Conservation (phyloP, 2,329 filamentous ascomycete genomes). For the Cryoendolithus antarcticus region DNA sequence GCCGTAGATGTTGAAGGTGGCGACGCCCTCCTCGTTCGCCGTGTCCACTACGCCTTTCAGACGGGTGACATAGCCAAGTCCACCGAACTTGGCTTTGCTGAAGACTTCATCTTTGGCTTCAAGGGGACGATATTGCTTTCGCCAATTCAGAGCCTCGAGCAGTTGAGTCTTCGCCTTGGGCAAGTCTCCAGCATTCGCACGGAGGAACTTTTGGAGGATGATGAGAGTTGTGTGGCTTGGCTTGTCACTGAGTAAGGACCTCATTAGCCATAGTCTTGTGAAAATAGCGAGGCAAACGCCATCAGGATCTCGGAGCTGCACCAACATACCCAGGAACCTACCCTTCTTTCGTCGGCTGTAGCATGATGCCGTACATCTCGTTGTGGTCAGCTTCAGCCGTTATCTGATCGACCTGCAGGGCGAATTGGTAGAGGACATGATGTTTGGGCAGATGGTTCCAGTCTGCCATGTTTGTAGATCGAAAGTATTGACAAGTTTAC, state of each 20-base stretch:
- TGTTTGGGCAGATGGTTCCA: slow-evolving; percentile 15
- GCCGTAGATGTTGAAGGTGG: slow-evolving; percentile 92
- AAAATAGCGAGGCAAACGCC: too few species aligned
- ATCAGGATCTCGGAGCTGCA: too few species aligned
- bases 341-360: slow-evolving; percentile 28
- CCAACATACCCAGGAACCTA: slow-evolving; percentile 4
- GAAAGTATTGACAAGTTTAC: too few species aligned
- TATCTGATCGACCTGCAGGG: slow-evolving; percentile 46
- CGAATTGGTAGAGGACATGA: slow-evolving; percentile 31
- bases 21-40: slow-evolving; percentile 46
- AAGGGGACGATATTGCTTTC: slow-evolving; percentile 60
- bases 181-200: slow-evolving; percentile 71
- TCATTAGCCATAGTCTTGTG: too few species aligned
- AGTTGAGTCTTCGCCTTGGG: slow-evolving; percentile 67
- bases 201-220: slow-evolving; percentile 84
- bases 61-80: slow-evolving; percentile 69
- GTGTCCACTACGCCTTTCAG: slow-evolving; percentile 35
- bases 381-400: slow-evolving; percentile 46
- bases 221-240: slow-evolving; percentile 58
- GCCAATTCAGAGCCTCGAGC: slow-evolving; percentile 67
- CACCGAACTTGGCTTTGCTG: slow-evolving; percentile 57
- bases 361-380: slow-evolving; percentile 79
- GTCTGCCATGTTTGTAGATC: slow-evolving; percentile 2
- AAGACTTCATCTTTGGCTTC: slow-evolving; percentile 51
- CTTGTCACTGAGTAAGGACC: too few species aligned